These are phyloP conservation scores for Candida oleophila DNA, from an alignment of 805 yeast genomes.

Conservation along the genomic window DNA sequence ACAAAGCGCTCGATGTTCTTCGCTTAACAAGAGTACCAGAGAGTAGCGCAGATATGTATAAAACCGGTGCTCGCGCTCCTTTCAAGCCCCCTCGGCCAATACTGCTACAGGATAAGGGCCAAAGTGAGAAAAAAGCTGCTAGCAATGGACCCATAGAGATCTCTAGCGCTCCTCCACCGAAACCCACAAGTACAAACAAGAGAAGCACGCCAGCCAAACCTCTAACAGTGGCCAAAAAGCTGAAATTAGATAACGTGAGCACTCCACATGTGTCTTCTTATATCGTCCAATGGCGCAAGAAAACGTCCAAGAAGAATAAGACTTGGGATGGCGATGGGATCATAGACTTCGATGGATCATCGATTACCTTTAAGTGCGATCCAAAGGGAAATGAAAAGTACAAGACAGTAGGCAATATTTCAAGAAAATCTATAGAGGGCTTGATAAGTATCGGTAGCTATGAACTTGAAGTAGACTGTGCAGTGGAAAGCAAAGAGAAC, in stretches of 20 bases:
- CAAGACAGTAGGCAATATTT: constrained; percentile 18
- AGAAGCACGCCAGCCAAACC: not conserved
- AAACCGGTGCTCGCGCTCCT: constrained; percentile 38
- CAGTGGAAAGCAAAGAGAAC: constrained; percentile 20
- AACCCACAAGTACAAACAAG: not conserved
- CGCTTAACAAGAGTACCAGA: too few relatives aligned
- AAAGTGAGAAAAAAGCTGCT: too few relatives aligned
- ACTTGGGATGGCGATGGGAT: constrained; percentile 95
- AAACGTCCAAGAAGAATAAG: constrained; percentile 74
- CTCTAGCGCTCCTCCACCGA: not conserved
- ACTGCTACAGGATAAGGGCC: constrained; percentile 5
- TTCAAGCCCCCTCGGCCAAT: constrained; percentile 47
- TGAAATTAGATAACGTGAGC: not conserved
- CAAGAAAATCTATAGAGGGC: constrained; percentile 30
- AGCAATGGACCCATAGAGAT: too few relatives aligned
- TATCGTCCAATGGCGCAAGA: constrained; percentile 66
- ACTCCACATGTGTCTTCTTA: constrained; percentile 9
- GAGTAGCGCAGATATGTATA: not conserved
- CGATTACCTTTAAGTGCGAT: constrained; percentile 30
- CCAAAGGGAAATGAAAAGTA: constrained; percentile 21
- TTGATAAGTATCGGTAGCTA: constrained; percentile 51
- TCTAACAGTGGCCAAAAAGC: not conserved
- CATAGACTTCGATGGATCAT: constrained; percentile 32
- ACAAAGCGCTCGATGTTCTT: too few relatives aligned
- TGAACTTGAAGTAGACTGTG: constrained; percentile 64